Evolutionary conservation across 129 eudicot species (phyloP).

Genomic region (Tagetes erecta): DNA sequence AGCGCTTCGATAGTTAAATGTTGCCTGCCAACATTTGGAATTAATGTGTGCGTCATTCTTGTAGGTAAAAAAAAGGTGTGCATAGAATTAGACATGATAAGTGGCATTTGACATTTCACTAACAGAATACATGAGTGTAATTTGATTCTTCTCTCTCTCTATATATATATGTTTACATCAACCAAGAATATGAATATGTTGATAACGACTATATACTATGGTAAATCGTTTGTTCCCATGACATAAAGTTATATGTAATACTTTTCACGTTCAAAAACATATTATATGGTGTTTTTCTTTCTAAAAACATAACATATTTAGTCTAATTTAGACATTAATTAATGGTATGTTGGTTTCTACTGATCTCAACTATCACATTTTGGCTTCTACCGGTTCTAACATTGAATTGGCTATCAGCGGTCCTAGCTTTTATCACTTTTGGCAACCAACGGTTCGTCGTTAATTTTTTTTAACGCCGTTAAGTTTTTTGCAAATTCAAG

Average conservation of each 20-base stretch:
- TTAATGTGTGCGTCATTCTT: neutral
- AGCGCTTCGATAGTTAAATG: slow-evolving; percentile 3
- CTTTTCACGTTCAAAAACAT: neutral
- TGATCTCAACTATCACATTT: too few relatives aligned
- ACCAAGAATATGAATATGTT: slow-evolving; percentile 2
- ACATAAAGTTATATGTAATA: neutral
- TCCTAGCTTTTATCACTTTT: too few relatives aligned
- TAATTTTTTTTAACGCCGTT: too few relatives aligned
- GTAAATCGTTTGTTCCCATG: slow-evolving; percentile 4
- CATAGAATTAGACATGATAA: neutral
- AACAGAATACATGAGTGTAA: neutral
- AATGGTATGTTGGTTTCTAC: too few relatives aligned
- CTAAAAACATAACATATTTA: too few relatives aligned
- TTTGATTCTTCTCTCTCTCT: neutral
- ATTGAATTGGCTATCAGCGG: too few relatives aligned
- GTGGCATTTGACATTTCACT: slow-evolving; percentile 16
- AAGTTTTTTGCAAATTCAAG: too few relatives aligned
- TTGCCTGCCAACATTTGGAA: neutral
- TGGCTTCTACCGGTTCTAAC: too few relatives aligned
- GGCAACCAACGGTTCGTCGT: too few relatives aligned
- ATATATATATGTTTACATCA: neutral
- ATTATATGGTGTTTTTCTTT: too few relatives aligned
- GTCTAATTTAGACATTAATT: too few relatives aligned
- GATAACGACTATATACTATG: neutral
- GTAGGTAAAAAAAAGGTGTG: neutral